These are phyloP conservation scores for Erysiphe pisi DNA, from an alignment of 2,329 filamentous ascomycete species.

Conservation along the genomic window DNA sequence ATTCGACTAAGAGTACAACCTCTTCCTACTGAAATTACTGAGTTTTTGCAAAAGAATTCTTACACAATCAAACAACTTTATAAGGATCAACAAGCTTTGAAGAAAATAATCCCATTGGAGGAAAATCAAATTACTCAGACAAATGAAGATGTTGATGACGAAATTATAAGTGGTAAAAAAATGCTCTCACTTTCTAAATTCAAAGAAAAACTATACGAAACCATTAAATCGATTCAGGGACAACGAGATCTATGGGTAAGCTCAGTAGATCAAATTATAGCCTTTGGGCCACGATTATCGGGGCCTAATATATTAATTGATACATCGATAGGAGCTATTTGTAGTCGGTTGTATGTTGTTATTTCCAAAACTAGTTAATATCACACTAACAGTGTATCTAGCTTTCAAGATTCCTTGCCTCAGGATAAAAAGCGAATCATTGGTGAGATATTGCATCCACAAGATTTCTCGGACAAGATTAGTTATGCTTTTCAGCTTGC, in stretches of 20 bases:
- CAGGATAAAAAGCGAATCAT: slow-evolving; percentile 37
- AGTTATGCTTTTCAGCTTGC: slow-evolving; percentile 89
- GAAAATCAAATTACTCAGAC: slow-evolving; percentile 29
- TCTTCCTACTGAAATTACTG: slow-evolving; percentile 64
- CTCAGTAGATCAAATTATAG: slow-evolving; percentile 68
- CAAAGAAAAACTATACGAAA: slow-evolving; percentile 56
- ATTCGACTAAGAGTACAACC: slow-evolving; percentile 68
- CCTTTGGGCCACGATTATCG: slow-evolving; percentile 74
- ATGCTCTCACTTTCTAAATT: slow-evolving; percentile 65
- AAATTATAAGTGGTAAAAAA: slow-evolving; percentile 49
- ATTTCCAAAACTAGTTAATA: neutral
- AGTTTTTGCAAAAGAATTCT: slow-evolving; percentile 72
- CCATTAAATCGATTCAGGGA: slow-evolving; percentile 61
- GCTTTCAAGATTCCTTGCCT: slow-evolving; percentile 33
- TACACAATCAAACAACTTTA: slow-evolving; percentile 70
- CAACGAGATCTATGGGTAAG: slow-evolving; percentile 67
- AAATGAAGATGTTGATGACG: slow-evolving; percentile 40
- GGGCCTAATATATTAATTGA: slow-evolving; percentile 89
- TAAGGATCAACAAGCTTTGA: slow-evolving; percentile 52
- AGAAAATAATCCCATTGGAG: slow-evolving; percentile 35
- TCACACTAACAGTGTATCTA: slow-evolving; percentile 26
- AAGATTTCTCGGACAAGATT: slow-evolving; percentile 79
- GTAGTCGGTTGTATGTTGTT: slow-evolving; percentile 54
- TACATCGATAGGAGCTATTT: slow-evolving; percentile 58
- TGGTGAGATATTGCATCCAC: slow-evolving; percentile 46